These are phyloP conservation scores for Hansenula sp. DNA, from an alignment of 1,139 yeast species.

Conservation along the genomic window DNA sequence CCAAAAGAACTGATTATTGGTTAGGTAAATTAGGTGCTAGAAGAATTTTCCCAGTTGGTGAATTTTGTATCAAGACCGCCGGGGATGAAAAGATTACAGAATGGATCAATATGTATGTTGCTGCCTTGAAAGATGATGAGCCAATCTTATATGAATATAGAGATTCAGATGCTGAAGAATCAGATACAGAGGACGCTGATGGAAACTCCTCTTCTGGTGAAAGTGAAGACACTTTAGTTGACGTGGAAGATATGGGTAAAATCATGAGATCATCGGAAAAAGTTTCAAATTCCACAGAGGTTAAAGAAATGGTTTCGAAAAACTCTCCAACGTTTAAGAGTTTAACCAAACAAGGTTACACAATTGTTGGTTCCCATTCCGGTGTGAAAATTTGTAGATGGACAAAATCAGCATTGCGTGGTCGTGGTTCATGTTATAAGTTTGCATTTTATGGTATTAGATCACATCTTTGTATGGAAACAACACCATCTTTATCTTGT, in stretches of 20 bases:
- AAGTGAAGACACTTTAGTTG: slow-evolving; percentile 45
- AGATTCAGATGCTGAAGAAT: slow-evolving; percentile 40
- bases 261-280: slow-evolving; percentile 33
- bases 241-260: slow-evolving; percentile 83
- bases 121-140: slow-evolving; percentile 62
- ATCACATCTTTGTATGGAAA: slow-evolving; percentile 92
- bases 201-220: slow-evolving; percentile 32
- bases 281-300: slow-evolving; percentile 26
- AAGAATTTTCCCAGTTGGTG: slow-evolving; percentile 81
- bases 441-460: slow-evolving; percentile 88
- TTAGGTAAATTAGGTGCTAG: slow-evolving; percentile 81
- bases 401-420: slow-evolving; percentile 93
- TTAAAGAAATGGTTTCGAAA: slow-evolving; percentile 85
- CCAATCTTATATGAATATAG: slow-evolving; percentile 51
- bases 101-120: slow-evolving; percentile 63
- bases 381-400: slow-evolving; percentile 95
- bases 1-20: slow-evolving; percentile 69
- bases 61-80: slow-evolving; percentile 73
- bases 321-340: slow-evolving; percentile 88
- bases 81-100: slow-evolving; percentile 59
- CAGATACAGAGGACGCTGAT: slow-evolving; percentile 25
- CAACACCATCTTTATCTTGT: slow-evolving; percentile 91
- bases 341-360: slow-evolving; percentile 88
- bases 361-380: slow-evolving; percentile 90
- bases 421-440: slow-evolving; percentile 92